Evolutionary conservation across 148 eudicot genomes (phyloP).

Genomic region (Chenopodium quinoa): DNA sequence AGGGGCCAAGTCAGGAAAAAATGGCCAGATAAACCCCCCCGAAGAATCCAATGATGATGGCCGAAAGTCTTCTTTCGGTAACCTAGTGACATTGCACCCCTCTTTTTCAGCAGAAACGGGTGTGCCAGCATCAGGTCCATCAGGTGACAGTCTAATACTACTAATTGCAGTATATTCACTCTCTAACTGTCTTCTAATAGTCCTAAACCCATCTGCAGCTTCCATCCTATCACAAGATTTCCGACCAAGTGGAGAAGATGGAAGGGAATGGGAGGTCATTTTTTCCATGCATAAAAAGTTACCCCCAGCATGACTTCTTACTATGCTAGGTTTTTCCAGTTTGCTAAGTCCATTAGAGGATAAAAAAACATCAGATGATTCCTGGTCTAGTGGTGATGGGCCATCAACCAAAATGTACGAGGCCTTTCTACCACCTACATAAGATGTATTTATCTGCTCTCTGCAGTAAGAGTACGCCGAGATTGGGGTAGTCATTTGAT

Average conservation of each 20-base stretch:
- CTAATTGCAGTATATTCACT: constrained; percentile 24
- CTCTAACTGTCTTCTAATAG: constrained; percentile 30
- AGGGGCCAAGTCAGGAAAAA: constrained; percentile 28
- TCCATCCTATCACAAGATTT: constrained; percentile 35
- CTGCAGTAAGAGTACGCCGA: constrained; percentile 34
- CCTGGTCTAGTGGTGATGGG: constrained; percentile 44
- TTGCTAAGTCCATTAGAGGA: constrained; percentile 33
- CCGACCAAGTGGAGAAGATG: constrained; percentile 65
- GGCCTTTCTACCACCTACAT: constrained; percentile 23
- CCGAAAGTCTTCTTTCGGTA: constrained; percentile 16
- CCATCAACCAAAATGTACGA: constrained; percentile 47
- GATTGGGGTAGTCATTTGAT: constrained; percentile 27
- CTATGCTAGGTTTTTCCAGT: constrained; percentile 28
- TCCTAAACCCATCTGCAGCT: constrained; percentile 20
- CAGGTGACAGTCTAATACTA: constrained; percentile 26
- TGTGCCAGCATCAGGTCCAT: constrained; percentile 23
- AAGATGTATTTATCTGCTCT: constrained; percentile 30
- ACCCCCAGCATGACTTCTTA: constrained; percentile 20
- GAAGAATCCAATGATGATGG: constrained; percentile 32
- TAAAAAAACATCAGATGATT: constrained; percentile 24
- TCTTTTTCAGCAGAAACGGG: constrained; percentile 28
- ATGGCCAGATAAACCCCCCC: constrained; percentile 36
- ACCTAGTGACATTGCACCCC: constrained; percentile 28
- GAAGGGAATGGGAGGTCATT: constrained; percentile 33
- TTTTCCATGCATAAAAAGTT: constrained; percentile 33